phyloP scores from a whole-genome alignment of 805 yeast species.

The Tetrapisispora arboricola region DNA sequence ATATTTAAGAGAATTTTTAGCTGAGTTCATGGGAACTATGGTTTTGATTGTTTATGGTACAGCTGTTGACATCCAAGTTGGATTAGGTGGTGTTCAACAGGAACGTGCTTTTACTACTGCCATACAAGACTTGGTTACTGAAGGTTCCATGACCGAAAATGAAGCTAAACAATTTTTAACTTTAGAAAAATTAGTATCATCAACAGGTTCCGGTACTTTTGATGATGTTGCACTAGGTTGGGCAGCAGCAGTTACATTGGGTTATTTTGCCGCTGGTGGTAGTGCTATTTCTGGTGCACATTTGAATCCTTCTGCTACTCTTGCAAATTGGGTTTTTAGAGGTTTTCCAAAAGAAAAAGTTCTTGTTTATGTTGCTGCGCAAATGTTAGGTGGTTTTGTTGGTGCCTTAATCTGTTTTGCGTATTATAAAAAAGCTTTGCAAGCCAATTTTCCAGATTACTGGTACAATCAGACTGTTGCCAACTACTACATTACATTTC shows the following conservation, averaged over 20 bases:
- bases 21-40: constrained; percentile 44
- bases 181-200: constrained; percentile 7
- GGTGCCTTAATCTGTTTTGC: constrained; percentile 40
- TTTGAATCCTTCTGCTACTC: constrained; percentile 43
- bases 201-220: constrained; percentile 30
- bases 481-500: constrained; percentile 39
- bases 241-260: constrained; percentile 46
- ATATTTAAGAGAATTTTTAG: constrained; percentile 36
- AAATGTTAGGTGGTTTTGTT: constrained; percentile 38
- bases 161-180: constrained; percentile 4
- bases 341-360: constrained; percentile 43
- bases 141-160: constrained; percentile 3
- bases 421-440: constrained; percentile 33
- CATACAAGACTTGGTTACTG: constrained; percentile 1
- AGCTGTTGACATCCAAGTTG: constrained; percentile 39
- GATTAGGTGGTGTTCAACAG: constrained; percentile 26
- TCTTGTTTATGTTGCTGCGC: constrained; percentile 37
- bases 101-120: constrained; percentile 8
- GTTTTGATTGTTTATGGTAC: constrained; percentile 38
- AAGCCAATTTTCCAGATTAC: constrained; percentile 21
- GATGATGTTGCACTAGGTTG: constrained; percentile 38
- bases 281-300: constrained; percentile 46
- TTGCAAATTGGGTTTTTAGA: constrained; percentile 38
- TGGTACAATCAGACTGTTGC: constrained; percentile 27
- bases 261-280: constrained; percentile 43